Conservation (phyloP, 129 eudicot genomes). For the Solidago caesia region DNA sequence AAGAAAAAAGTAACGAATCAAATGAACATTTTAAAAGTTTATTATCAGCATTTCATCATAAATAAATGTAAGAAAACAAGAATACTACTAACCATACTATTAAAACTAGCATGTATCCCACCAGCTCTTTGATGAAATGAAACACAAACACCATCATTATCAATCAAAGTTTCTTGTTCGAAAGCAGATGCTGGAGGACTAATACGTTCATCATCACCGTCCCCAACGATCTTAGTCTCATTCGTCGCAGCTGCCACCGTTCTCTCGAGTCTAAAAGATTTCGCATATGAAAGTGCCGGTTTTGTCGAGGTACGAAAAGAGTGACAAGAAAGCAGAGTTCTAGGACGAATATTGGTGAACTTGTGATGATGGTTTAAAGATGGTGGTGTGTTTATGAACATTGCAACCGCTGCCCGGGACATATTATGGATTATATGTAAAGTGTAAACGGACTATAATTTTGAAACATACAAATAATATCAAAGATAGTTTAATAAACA, state of each 20-base stretch:
- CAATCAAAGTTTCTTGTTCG: constrained; percentile 41
- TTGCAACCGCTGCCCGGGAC: constrained; percentile 11
- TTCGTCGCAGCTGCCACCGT: constrained; percentile 21
- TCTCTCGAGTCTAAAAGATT: background rate
- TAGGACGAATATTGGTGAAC: constrained; percentile 8
- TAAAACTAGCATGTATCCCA: constrained; percentile 44
- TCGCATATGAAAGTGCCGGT: background rate
- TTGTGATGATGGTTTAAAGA: background rate
- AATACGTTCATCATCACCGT: constrained; percentile 15
- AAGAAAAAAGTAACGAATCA: too few species aligned
- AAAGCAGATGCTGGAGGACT: constrained; percentile 23
- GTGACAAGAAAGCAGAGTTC: background rate
- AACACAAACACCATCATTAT: constrained; percentile 7
- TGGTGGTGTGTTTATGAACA: constrained; percentile 10
- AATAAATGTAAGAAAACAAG: background rate
- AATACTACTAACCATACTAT: constrained; percentile 48
- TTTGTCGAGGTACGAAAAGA: constrained; percentile 5
- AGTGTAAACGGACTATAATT: too few species aligned
- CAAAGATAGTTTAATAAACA: too few species aligned
- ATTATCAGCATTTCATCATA: too few species aligned
- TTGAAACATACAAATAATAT: too few species aligned
- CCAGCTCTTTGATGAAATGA: constrained; percentile 22
- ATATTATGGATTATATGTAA: background rate
- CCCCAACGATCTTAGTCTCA: constrained; percentile 19
- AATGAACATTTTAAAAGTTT: too few species aligned